Evolutionary conservation across 2,329 filamentous ascomycete species (phyloP).

Genomic region (Passalora sequoiae): DNA sequence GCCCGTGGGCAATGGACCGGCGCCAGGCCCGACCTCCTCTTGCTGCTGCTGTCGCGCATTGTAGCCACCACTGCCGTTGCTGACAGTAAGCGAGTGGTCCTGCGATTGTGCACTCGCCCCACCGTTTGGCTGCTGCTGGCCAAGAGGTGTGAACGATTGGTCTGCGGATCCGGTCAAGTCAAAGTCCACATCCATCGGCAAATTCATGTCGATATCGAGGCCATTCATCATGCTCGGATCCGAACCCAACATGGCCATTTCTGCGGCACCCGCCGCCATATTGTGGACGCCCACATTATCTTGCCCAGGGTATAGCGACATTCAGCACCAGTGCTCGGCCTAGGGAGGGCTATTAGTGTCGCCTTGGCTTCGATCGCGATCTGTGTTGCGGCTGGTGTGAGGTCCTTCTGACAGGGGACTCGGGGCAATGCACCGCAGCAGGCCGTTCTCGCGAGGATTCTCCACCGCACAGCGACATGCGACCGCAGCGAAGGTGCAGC

Average conservation of each 20-base stretch:
- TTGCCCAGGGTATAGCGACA: conserved; percentile 17
- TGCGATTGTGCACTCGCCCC: conserved; percentile 23
- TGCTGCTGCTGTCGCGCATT: conserved; percentile 30
- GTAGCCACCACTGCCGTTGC: conserved; percentile 21
- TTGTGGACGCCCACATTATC: conserved; percentile 11
- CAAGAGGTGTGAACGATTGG: conserved; percentile 24
- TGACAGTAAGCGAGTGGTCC: conserved; percentile 17
- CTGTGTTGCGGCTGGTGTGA: conserved; percentile 16
- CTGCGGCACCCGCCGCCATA: conserved; percentile 16
- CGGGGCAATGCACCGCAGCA: conserved; percentile 6
- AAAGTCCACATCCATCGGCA: conserved; percentile 45
- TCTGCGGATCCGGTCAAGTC: conserved; percentile 22
- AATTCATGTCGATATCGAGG: conserved; percentile 43
- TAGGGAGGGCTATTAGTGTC: conserved; percentile 12
- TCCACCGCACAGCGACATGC: not conserved
- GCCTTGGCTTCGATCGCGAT: conserved; percentile 19
- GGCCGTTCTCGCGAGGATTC: conserved; percentile 2
- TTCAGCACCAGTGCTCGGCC: conserved; percentile 17
- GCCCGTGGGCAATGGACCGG: conserved; percentile 52
- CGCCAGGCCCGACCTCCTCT: conserved; percentile 43
- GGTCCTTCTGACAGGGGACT: conserved; percentile 10
- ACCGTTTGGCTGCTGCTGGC: conserved; percentile 17
- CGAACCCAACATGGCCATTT: conserved; percentile 17
- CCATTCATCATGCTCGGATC: conserved; percentile 37
- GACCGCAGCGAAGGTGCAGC: not conserved